A percentile compares a stretch with the other conserved stretches of the same genome.
These are phyloP conservation scores for Candolleomyces eurysporus DNA, from an alignment of 768 basidiomycete species.

Conservation along the genomic window DNA sequence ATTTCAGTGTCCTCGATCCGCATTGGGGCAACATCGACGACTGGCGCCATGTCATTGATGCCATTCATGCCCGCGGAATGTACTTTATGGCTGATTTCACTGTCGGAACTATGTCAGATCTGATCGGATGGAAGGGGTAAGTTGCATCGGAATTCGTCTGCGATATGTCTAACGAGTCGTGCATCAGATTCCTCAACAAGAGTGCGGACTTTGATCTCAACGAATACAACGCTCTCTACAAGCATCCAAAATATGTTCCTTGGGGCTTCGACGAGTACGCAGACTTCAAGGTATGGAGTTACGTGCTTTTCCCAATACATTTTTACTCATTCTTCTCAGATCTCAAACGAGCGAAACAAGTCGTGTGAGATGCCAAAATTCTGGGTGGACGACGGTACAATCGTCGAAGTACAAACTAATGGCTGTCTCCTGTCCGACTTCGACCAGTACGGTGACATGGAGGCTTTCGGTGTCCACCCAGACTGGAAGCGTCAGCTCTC, in stretches of 20 bases:
- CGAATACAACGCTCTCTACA: slow-evolving; percentile 76
- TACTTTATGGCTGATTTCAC: slow-evolving; percentile 94
- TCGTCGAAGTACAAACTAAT: slow-evolving; percentile 52
- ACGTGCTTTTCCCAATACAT: slow-evolving; percentile 5
- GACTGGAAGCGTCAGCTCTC: slow-evolving; percentile 92
- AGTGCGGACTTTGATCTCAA: slow-evolving; percentile 77
- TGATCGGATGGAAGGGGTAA: slow-evolving; percentile 83
- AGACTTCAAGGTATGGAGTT: slow-evolving; percentile 64
- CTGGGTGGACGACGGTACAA: slow-evolving; percentile 74
- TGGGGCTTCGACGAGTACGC: slow-evolving; percentile 86
- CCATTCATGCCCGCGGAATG: slow-evolving; percentile 80
- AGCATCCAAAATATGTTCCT: slow-evolving; percentile 69
- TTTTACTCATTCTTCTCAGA: slow-evolving; percentile 33
- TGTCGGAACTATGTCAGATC: slow-evolving; percentile 87
- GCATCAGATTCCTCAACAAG: slow-evolving; percentile 64
- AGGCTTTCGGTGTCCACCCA: slow-evolving; percentile 95
- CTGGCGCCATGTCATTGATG: slow-evolving; percentile 74
- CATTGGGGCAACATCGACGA: slow-evolving; percentile 87
- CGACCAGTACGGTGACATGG: slow-evolving; percentile 96
- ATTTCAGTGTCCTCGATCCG: slow-evolving; percentile 87
- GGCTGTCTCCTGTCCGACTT: slow-evolving; percentile 86
- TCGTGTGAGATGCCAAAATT: slow-evolving; percentile 77
- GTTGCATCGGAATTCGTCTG: neutral
- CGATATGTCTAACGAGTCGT: neutral
- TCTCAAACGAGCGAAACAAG: slow-evolving; percentile 65